Base-by-base conservation (phyloP, 805 yeast genomes). In the Komagataella mondaviorum region DNA sequence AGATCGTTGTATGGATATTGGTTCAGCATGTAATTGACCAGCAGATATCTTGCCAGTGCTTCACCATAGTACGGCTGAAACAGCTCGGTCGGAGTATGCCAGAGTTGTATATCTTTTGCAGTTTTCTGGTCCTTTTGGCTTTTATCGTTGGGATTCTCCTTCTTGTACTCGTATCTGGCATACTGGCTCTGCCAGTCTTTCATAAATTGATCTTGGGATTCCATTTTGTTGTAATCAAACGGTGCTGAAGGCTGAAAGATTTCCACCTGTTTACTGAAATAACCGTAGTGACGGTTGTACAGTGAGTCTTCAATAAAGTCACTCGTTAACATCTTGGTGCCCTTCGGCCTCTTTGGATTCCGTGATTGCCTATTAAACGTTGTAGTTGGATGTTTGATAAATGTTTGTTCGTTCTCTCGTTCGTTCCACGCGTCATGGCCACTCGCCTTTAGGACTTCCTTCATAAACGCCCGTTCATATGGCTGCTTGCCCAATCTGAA, bases 1-100 rank as follows among this genome's bases (percentile, higher is more conserved):
- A 91, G 68, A 60, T 86, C 89, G 46, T 75, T 71, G 59, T 82
- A 81, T 0, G 90, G 91, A 57, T 79, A 84, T 46, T 76, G 68
- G 55, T 82, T 81, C 57, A 81, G 67, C 63, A 81, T 80, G 62
- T 83, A 85, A 61, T 85, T 83, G 6, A 80, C 82, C 51, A 88
- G 66, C 17, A 90, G 67, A 65, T 88, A 85, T 51, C 90, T 70
- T 0, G 96, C 96, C 52, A 91, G 68, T 0, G 95, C 88, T 62
- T 85, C 86, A 12, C 96, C 96, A 59, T 88, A 88, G 58, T 72
- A 81, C 0, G 96, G 96, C 55, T 81, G 81, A 66, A 88, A 88
- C 47, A 88, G 69, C 63, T 88, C 96, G 0, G 93, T 84, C 1
- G 96, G 96, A 0, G 95, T 88, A 61, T 88, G 95, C 95, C 95